Evolutionary conservation across 2,329 filamentous ascomycete species (phyloP).

Genomic region (Penicillium sp.): DNA sequence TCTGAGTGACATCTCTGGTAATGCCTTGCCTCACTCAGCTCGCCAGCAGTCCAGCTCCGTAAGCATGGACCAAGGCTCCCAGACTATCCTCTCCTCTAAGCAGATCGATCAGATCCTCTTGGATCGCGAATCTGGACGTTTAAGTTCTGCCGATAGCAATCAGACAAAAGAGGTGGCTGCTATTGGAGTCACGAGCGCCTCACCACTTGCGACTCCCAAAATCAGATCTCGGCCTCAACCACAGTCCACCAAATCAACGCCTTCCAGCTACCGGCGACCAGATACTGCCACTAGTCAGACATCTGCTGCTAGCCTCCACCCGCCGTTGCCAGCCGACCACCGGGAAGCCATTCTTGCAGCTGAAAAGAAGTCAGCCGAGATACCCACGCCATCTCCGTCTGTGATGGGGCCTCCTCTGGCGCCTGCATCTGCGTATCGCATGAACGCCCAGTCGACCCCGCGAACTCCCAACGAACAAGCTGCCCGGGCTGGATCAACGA

Average conservation of each 20-base stretch:
- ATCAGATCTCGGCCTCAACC: conserved; percentile 30
- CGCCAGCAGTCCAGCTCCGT: conserved; percentile 32
- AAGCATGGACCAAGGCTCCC: conserved; percentile 69
- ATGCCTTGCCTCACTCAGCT: conserved; percentile 41
- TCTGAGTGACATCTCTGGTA: conserved; percentile 64
- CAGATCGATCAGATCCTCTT: conserved; percentile 74
- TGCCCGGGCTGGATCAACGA: conserved; percentile 43
- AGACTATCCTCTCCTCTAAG: conserved; percentile 78
- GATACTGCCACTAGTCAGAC: conserved; percentile 69
- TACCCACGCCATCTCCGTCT: conserved; percentile 43
- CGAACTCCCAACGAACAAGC: conserved; percentile 58
- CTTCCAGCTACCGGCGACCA: conserved; percentile 55
- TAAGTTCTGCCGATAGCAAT: conserved; percentile 35
- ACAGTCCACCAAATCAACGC: conserved; percentile 33
- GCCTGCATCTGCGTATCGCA: conserved; percentile 70
- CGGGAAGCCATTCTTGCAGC: conserved; percentile 80
- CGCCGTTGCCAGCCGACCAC: conserved; percentile 79
- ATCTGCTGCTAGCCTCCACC: conserved; percentile 52
- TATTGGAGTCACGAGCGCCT: conserved; percentile 16
- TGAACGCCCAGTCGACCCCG: conserved; percentile 51
- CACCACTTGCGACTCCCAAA: conserved; percentile 40
- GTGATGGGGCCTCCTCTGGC: conserved; percentile 81
- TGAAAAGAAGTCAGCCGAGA: conserved; percentile 55
- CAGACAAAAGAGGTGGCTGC: conserved; percentile 27
- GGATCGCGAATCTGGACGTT: conserved; percentile 46